Percentiles rank a stretch among this genome's conserved stretches.
phyloP scores from a whole-genome alignment of 2,329 filamentous ascomycete genomes.

The Chaetomium sp. region DNA sequence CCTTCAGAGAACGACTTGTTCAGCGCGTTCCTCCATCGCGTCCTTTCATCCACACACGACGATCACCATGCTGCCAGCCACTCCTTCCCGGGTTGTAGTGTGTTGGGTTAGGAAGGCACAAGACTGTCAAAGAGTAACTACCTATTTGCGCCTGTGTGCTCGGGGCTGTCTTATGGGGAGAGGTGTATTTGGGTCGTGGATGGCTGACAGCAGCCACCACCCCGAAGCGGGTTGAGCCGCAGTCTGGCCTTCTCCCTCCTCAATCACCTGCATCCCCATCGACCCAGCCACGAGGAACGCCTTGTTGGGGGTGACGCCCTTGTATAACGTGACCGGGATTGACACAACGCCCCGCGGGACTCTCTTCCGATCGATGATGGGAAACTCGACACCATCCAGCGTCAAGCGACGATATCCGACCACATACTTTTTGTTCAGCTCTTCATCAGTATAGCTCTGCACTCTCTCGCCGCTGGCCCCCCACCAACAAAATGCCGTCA shows the following conservation, averaged over 20 bases:
- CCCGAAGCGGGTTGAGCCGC: slow-evolving; percentile 22
- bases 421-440: background rate
- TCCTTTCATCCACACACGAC: too few relatives aligned
- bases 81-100: too few relatives aligned
- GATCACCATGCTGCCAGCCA: too few relatives aligned
- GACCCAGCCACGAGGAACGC: slow-evolving; percentile 10
- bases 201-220: slow-evolving; percentile 11
- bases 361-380: slow-evolving; percentile 10
- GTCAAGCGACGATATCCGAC: slow-evolving; percentile 1
- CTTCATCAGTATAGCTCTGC: slow-evolving; percentile 11
- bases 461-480: slow-evolving; percentile 14
- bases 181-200: too few relatives aligned
- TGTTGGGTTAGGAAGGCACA: too few relatives aligned
- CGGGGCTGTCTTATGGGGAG: too few relatives aligned
- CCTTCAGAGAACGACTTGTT: too few relatives aligned
- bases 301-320: background rate
- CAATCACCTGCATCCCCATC: slow-evolving; percentile 20
- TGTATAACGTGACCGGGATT: slow-evolving; percentile 12
- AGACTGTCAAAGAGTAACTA: too few relatives aligned
- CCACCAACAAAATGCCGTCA: slow-evolving; percentile 31
- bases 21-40: too few relatives aligned
- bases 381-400: slow-evolving; percentile 23
- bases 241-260: slow-evolving; percentile 14
- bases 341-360: slow-evolving; percentile 15
- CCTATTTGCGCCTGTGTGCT: too few relatives aligned